Evolutionary conservation across 768 basidiomycete genomes (phyloP).

Genomic region (Pisolithus tinctorius): DNA sequence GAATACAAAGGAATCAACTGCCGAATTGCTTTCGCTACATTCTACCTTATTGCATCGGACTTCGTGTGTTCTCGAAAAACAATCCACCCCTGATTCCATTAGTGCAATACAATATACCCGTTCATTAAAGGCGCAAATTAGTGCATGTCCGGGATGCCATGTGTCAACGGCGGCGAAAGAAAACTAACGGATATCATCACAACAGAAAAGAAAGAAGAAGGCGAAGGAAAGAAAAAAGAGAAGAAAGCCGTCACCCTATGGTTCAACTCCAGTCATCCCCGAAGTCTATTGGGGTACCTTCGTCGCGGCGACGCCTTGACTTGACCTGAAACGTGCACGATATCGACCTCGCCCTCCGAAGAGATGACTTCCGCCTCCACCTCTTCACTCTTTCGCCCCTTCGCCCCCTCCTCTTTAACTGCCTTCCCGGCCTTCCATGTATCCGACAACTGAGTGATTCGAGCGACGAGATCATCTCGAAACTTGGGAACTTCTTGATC

Average conservation of each 20-base stretch:
- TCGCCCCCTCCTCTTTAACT: constrained; percentile 28
- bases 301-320: constrained; percentile 6
- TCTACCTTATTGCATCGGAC: neutral
- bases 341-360: constrained; percentile 36
- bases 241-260: too few relatives aligned
- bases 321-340: constrained; percentile 26
- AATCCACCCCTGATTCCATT: neutral
- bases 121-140: neutral
- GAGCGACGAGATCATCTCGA: constrained; percentile 38
- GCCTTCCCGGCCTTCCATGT: constrained; percentile 46
- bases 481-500: constrained; percentile 37
- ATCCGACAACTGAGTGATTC: constrained; percentile 43
- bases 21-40: neutral
- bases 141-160: constrained; percentile 1
- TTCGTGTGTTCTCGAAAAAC: neutral
- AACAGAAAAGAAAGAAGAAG: too few relatives aligned
- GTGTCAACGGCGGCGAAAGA: neutral
- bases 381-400: constrained; percentile 23
- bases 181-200: neutral
- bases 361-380: constrained; percentile 16
- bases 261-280: constrained; percentile 15
- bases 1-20: neutral
- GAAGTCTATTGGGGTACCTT: constrained; percentile 18
- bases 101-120: constrained; percentile 15
- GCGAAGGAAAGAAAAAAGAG: too few relatives aligned